These are phyloP conservation scores for Leishmania amazonensis DNA, from an alignment of 208 protist species.

Conservation along the genomic window DNA sequence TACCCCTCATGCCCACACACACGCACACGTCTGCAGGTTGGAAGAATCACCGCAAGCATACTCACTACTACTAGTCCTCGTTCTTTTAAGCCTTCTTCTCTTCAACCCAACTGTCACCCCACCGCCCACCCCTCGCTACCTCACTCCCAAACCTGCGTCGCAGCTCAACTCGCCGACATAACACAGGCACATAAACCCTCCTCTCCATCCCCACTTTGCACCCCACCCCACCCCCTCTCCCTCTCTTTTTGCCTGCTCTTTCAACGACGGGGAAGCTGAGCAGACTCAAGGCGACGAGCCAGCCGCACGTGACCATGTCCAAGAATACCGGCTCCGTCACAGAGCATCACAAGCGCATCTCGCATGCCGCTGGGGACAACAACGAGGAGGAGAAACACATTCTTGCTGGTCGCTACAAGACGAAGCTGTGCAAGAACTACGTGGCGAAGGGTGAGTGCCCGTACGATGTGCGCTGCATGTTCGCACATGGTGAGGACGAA, in stretches of 20 bases:
- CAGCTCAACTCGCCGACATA: background rate
- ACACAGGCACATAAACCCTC: background rate
- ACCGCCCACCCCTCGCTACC: background rate
- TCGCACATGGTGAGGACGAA: constrained; percentile 76
- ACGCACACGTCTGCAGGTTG: background rate
- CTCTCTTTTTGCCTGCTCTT: background rate
- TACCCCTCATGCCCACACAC: background rate
- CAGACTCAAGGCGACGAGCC: constrained; percentile 9
- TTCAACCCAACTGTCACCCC: background rate
- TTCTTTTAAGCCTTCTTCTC: background rate
- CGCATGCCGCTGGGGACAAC: background rate
- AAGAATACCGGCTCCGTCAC: background rate
- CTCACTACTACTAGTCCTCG: background rate
- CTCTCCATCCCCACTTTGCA: background rate
- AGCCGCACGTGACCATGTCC: constrained; percentile 3
- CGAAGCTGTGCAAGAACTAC: constrained; percentile 77
- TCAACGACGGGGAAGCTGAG: background rate
- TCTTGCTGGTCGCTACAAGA: constrained; percentile 49
- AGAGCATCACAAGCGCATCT: constrained; percentile 23
- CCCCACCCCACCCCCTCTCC: background rate
- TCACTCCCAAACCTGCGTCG: background rate
- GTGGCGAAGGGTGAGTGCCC: constrained; percentile 51
- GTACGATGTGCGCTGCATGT: constrained; percentile 76
- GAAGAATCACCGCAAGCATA: background rate
- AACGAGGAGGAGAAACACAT: constrained; percentile 28